Evolutionary conservation across 2,329 filamentous ascomycete species (phyloP).

Genomic region (Sarocladium kiliense): DNA sequence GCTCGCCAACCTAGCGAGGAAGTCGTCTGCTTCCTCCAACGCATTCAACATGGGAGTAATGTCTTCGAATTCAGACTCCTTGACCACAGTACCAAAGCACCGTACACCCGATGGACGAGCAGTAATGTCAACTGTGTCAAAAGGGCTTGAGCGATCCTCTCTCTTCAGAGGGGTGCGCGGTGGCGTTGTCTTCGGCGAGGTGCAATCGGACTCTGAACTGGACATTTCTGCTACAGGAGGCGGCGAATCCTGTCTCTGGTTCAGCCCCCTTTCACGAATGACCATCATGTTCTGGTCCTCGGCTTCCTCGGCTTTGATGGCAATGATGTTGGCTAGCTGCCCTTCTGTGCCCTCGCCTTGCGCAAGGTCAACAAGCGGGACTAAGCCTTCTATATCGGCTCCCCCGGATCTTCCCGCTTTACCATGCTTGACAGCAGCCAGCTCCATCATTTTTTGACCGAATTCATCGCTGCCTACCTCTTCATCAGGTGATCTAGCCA

Average conservation of each 20-base stretch:
- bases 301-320: no score
- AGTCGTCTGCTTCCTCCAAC: not conserved
- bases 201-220: not conserved
- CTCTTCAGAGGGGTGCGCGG: not conserved
- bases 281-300: no score
- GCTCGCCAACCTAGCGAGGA: not conserved
- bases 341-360: no score
- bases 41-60: not conserved
- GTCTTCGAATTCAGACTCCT: not conserved
- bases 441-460: not conserved
- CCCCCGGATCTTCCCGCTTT: not conserved
- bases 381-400: no score
- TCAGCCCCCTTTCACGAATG: no score
- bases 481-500: not conserved
- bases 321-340: no score
- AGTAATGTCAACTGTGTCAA: not conserved
- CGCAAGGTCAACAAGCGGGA: no score
- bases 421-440: not conserved
- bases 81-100: not conserved
- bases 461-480: not conserved
- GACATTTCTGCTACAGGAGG: not conserved
- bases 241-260: no score
- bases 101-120: not conserved
- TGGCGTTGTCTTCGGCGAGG: not conserved
- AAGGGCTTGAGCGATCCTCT: not conserved